Evolutionary conservation across 2,329 filamentous ascomycete genomes (phyloP).

Genomic region (Phaeophleospora eucalypticola): DNA sequence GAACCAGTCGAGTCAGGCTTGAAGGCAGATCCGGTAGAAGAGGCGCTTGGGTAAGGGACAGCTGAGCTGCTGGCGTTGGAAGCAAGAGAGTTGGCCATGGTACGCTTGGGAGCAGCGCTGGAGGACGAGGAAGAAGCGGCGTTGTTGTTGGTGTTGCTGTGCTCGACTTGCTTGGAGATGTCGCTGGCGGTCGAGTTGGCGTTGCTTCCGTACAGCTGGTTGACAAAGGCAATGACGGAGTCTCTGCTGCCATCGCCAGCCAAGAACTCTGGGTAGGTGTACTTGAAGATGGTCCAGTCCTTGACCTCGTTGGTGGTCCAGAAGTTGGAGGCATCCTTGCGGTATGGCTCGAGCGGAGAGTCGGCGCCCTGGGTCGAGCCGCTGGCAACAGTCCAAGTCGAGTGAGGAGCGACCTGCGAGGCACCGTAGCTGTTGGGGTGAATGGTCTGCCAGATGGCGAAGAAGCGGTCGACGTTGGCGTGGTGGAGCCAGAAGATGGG

Average conservation of each 20-base stretch:
- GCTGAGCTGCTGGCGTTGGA: not conserved
- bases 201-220: slow-evolving; percentile 54
- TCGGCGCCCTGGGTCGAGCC: slow-evolving; percentile 43
- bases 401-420: slow-evolving; percentile 50
- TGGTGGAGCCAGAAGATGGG: slow-evolving; percentile 77
- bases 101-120: not conserved
- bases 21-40: not conserved
- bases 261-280: slow-evolving; percentile 67
- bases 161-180: slow-evolving; percentile 12
- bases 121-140: slow-evolving; percentile 1
- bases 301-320: slow-evolving; percentile 65
- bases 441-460: slow-evolving; percentile 73
- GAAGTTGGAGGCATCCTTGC: slow-evolving; percentile 53
- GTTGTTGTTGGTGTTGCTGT: not conserved
- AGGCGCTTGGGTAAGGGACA: not conserved
- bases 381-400: slow-evolving; percentile 58
- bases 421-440: slow-evolving; percentile 65
- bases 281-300: slow-evolving; percentile 64
- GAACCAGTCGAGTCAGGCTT: not conserved
- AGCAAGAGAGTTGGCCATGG: not conserved
- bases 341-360: slow-evolving; percentile 54
- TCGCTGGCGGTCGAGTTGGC: slow-evolving; percentile 10
- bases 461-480: slow-evolving; percentile 66
- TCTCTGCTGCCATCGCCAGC: slow-evolving; percentile 44
- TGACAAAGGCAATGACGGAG: slow-evolving; percentile 45